Conservation (phyloP, 495 filamentous ascomycete species). For the Jackrogersella multiformis region DNA sequence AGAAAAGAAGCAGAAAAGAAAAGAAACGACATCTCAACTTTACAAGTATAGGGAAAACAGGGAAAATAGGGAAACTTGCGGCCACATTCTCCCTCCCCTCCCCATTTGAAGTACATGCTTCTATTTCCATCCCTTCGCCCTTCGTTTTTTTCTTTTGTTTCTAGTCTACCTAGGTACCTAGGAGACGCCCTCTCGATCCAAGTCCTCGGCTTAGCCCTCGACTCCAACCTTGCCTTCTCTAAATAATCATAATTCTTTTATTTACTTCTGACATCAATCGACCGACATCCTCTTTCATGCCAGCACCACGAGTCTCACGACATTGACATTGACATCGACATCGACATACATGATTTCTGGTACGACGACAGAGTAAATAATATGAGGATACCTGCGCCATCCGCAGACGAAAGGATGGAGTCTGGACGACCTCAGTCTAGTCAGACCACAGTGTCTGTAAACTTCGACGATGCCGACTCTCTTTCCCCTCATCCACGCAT, state of each 20-base stretch:
- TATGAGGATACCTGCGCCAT: conserved; percentile 42
- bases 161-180: neutral
- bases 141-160: neutral
- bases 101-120: neutral
- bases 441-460: conserved; percentile 57
- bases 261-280: neutral
- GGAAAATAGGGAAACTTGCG: no score
- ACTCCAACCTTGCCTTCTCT: neutral
- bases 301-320: neutral
- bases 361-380: conserved; percentile 21
- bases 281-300: conserved; percentile 4
- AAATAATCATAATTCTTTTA: neutral
- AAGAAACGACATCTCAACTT: neutral
- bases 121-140: conserved; percentile 8
- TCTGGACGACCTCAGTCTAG: conserved; percentile 53
- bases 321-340: neutral
- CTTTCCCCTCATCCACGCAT: conserved; percentile 49
- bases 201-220: no score
- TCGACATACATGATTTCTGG: conserved; percentile 39
- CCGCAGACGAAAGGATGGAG: conserved; percentile 48
- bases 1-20: neutral
- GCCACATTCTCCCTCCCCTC: no score
- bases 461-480: conserved; percentile 55
- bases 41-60: conserved; percentile 9
- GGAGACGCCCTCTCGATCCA: neutral